Evolutionary conservation across 2,329 filamentous ascomycete species (phyloP).

Genomic region (Pseudocercospora musae): DNA sequence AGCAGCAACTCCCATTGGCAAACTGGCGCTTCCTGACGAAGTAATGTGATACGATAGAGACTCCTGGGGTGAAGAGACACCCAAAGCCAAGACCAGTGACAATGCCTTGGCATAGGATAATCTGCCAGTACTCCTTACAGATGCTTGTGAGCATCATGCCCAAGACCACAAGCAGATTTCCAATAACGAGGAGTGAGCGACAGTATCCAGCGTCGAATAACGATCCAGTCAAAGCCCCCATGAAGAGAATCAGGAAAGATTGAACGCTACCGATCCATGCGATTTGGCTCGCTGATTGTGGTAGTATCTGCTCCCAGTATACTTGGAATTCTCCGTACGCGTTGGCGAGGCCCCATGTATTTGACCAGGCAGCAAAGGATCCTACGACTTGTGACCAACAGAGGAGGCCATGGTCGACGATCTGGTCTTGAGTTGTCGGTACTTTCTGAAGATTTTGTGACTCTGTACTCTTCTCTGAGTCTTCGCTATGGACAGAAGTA

Average conservation of each 20-base stretch:
- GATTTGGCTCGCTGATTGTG: background rate
- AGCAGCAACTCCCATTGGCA: conserved; percentile 42
- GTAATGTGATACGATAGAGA: conserved; percentile 39
- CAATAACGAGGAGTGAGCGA: conserved; percentile 18
- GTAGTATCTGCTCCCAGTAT: background rate
- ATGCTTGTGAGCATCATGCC: conserved; percentile 45
- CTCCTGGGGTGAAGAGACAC: conserved; percentile 39
- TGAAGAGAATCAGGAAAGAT: conserved; percentile 42
- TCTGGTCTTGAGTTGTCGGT: background rate
- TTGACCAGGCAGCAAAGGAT: background rate
- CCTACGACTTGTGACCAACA: background rate
- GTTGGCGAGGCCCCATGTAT: background rate
- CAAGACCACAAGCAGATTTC: conserved; percentile 41
- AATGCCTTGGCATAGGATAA: conserved; percentile 45
- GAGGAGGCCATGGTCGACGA: background rate
- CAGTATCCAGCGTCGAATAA: conserved; percentile 2
- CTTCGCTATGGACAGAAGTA: background rate
- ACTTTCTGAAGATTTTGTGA: background rate
- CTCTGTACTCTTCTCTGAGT: background rate
- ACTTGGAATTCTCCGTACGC: background rate
- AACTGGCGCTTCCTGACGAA: conserved; percentile 41
- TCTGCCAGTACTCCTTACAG: conserved; percentile 44
- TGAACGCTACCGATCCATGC: conserved; percentile 31
- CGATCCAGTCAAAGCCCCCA: conserved; percentile 16
- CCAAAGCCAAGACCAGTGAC: conserved; percentile 44